phyloP scores from a whole-genome alignment of 257 asterid species.

The Gentiana dahurica region DNA sequence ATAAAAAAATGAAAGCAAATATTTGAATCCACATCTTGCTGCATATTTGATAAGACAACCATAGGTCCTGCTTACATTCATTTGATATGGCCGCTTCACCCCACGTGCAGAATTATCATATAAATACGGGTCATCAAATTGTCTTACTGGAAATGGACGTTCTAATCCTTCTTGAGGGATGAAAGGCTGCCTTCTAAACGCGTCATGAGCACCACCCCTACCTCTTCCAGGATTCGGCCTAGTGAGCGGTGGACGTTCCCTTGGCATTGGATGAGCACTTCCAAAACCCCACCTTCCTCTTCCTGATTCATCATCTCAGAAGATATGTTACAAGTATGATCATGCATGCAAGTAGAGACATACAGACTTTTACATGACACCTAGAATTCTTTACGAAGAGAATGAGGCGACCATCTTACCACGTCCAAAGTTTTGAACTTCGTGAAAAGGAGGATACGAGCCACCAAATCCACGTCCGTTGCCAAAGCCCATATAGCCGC shows the following conservation, averaged over 20 bases:
- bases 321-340: neutral
- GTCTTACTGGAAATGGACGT: slow-evolving; percentile 35
- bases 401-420: slow-evolving; percentile 21
- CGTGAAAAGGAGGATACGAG: slow-evolving; percentile 30
- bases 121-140: slow-evolving; percentile 25
- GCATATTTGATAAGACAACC: neutral
- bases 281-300: slow-evolving; percentile 47
- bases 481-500: slow-evolving; percentile 27
- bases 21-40: neutral
- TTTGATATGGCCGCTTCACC: slow-evolving; percentile 37
- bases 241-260: slow-evolving; percentile 21
- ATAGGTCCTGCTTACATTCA: slow-evolving; percentile 29
- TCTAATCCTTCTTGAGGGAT: slow-evolving; percentile 30
- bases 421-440: slow-evolving; percentile 33
- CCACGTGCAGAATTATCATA: slow-evolving; percentile 38
- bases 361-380: neutral
- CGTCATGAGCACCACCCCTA: slow-evolving; percentile 29
- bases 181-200: slow-evolving; percentile 33
- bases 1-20: neutral
- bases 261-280: slow-evolving; percentile 25
- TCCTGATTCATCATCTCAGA: slow-evolving; percentile 14
- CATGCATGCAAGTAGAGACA: neutral
- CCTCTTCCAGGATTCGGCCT: slow-evolving; percentile 25
- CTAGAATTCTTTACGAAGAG: neutral
- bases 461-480: slow-evolving; percentile 21